Conservation (phyloP, 257 asterid genomes). For the Solanum virginianum region DNA sequence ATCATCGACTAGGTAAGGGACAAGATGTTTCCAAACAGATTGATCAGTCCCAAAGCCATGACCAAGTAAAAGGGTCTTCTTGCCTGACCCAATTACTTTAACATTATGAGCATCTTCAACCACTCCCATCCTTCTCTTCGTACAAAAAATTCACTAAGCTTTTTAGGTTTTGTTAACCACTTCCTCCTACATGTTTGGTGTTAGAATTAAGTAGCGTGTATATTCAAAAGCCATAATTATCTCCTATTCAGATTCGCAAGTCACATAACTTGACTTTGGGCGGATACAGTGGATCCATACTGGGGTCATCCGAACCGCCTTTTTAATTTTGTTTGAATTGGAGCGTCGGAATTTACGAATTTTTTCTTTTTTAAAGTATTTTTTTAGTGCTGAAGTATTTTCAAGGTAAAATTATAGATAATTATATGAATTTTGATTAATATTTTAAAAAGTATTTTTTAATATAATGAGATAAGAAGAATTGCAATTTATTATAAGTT, state of each 20-base stretch:
- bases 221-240: not conserved
- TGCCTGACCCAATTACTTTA: slow-evolving; percentile 15
- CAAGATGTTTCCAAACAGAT: slow-evolving; percentile 27
- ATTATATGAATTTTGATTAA: no score
- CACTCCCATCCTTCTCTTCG: not conserved
- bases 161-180: not conserved
- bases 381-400: no score
- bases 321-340: not conserved
- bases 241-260: not conserved
- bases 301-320: not conserved
- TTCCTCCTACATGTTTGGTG: not conserved
- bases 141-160: not conserved
- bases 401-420: no score
- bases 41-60: slow-evolving; percentile 34
- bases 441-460: no score
- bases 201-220: not conserved
- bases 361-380: no score
- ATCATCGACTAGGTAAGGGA: slow-evolving; percentile 15
- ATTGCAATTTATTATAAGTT: no score
- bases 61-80: slow-evolving; percentile 12
- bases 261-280: not conserved
- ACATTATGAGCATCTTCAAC: slow-evolving; percentile 26
- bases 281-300: not conserved
- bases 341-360: not conserved
- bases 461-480: no score